Conservation (phyloP, 2,329 filamentous ascomycete species). For the Pestalotiopsis sp. region DNA sequence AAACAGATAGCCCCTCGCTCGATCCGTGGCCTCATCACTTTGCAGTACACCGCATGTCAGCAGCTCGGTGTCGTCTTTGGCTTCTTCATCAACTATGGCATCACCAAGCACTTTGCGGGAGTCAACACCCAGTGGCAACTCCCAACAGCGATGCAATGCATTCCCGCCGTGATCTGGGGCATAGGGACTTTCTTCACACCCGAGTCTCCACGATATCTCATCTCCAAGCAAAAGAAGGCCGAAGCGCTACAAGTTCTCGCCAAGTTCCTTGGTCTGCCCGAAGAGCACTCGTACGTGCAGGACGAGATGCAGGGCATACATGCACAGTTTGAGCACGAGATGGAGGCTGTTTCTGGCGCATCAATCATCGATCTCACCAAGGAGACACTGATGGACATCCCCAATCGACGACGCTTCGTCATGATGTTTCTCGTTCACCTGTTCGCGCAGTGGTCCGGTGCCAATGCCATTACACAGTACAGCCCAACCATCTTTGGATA, state of each 20-base stretch:
- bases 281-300: constrained; percentile 29
- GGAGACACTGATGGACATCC: constrained; percentile 32
- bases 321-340: constrained; percentile 35
- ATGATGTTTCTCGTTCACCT: constrained; percentile 33
- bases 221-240: constrained; percentile 22
- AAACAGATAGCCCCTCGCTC: constrained; percentile 27
- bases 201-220: constrained; percentile 23
- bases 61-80: constrained; percentile 35
- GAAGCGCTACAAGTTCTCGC: constrained; percentile 21
- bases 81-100: constrained; percentile 38
- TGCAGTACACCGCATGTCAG: constrained; percentile 37
- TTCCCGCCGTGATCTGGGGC: constrained; percentile 30
- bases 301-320: constrained; percentile 33
- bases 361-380: constrained; percentile 33
- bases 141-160: constrained; percentile 27
- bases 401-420: constrained; percentile 31
- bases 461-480: constrained; percentile 78
- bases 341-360: constrained; percentile 35
- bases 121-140: constrained; percentile 29
- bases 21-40: constrained; percentile 33
- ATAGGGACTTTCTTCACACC: constrained; percentile 28
- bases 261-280: constrained; percentile 26
- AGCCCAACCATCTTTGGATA: constrained; percentile 68
- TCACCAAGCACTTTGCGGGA: constrained; percentile 31
- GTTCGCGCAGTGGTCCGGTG: constrained; percentile 29